phyloP scores from a whole-genome alignment of 352 stramenopile species.

The Phytopythium aichiense region DNA sequence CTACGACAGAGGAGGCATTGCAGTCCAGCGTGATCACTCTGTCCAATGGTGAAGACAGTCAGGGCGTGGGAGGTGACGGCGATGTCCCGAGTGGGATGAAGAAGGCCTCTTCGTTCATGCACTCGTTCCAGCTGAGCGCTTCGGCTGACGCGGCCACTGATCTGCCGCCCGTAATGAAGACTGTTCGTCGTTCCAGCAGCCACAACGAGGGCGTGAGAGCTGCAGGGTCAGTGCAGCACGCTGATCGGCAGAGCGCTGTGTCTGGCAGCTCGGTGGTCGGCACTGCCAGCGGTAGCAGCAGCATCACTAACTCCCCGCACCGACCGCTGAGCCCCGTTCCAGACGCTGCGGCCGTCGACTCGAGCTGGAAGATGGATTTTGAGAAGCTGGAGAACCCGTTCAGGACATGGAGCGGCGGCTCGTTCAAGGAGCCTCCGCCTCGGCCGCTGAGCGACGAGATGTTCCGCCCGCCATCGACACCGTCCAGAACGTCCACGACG shows the following conservation, averaged over 20 bases:
- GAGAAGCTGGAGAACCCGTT: conserved; percentile 68
- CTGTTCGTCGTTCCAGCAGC: conserved; percentile 53
- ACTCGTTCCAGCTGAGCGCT: conserved; percentile 23
- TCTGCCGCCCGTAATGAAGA: conserved; percentile 42
- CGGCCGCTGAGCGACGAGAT: conserved; percentile 44
- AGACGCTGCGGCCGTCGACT: background rate
- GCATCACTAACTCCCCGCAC: conserved; percentile 13
- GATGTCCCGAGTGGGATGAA: background rate
- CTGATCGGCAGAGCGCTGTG: background rate
- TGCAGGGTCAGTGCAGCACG: background rate
- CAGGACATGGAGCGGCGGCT: conserved; percentile 63
- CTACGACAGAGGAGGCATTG: background rate
- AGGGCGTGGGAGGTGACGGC: background rate
- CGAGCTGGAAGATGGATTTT: conserved; percentile 60
- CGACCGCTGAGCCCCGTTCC: conserved; percentile 18
- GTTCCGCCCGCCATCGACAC: conserved; percentile 37
- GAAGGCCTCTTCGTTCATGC: conserved; percentile 29
- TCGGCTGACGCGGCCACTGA: conserved; percentile 25
- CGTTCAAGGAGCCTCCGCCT: conserved; percentile 33
- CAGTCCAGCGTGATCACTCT: background rate
- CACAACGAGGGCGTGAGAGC: conserved; percentile 35
- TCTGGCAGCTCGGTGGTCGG: background rate
- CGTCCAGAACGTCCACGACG: conserved; percentile 21
- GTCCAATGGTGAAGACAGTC: background rate
- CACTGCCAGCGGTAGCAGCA: background rate